Base-by-base conservation (phyloP, 31 red algal species). In the Porphyra umbilicalis region DNA sequence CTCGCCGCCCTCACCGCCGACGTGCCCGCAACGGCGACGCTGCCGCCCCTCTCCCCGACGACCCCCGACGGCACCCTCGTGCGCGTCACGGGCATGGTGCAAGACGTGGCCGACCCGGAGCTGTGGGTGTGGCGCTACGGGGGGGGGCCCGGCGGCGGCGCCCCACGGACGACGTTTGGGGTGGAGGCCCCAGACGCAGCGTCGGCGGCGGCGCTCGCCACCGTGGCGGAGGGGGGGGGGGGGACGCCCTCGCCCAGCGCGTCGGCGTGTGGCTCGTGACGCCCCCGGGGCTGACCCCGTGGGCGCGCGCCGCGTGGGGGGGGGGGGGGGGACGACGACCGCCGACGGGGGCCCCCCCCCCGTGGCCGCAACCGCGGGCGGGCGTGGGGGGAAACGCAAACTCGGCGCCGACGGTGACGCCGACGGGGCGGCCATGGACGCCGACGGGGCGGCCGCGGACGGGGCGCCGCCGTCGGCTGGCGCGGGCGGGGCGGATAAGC, bases 51-150 rank as follows among this genome's bases (percentile, higher is more conserved):
- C 57, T 90, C 92, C 31, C 89, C 90, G 74, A 87, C 84, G 14
- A 88, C 92, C 74, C 92, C 87, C 34, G 42, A 76, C 67, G 87
- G 87, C 74, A 83, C 87, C 31, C 82, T 84, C 37, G 68, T 57
- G 7, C 83, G 84, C 33, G 38, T 81, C 85, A 87, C 80, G 75
- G 88, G 83, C 57, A 82, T 95, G 85, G 88, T 95, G 20, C 92
- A 95, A 71, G 92, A 95, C 79, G 84, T 95, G 3, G 90, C 84
- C 84, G 92, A 95, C 46, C 42, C 83, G 30, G 88, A 95, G 44
- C 67, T 84, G 20, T 95, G 87, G 37, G 78, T 91, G 36, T 38
- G 42, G 13, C 85, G 81, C 32, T 87, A 82, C 34, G 85, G 88
- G 0, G 38, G 77, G 18, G 80, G 79, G 16, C 75, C 80, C 31